Conservation (phyloP, 768 basidiomycete genomes). For the Kwoniella sp. region DNA sequence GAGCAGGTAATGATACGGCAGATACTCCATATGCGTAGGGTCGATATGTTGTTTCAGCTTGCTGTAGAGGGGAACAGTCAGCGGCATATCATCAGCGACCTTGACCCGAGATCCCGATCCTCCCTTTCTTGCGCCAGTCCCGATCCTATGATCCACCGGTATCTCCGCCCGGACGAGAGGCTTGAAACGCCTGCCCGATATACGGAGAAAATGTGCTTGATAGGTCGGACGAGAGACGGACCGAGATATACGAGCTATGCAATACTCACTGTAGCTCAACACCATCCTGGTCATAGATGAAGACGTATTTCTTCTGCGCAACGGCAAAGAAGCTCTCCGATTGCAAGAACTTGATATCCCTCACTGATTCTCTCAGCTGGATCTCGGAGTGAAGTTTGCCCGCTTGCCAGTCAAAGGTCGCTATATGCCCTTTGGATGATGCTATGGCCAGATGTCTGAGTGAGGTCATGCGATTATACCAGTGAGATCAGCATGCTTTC, state of each 20-base stretch:
- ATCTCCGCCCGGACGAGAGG: too few relatives aligned
- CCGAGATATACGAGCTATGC: too few relatives aligned
- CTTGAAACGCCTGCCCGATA: too few relatives aligned
- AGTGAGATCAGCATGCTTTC: constrained; percentile 5
- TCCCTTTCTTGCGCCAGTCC: too few relatives aligned
- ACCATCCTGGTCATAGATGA: constrained; percentile 91
- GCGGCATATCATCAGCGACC: too few relatives aligned
- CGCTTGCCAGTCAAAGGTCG: constrained; percentile 90
- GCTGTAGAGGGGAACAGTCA: constrained; percentile 24
- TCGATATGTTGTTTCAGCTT: constrained; percentile 66
- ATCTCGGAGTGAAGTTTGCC: constrained; percentile 83
- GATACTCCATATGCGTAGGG: constrained; percentile 83
- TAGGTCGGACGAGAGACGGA: neutral
- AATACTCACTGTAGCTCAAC: constrained; percentile 75
- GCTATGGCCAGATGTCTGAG: constrained; percentile 81
- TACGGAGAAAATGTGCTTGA: too few relatives aligned
- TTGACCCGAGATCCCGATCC: too few relatives aligned
- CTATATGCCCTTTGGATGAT: constrained; percentile 79
- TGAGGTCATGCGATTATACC: neutral
- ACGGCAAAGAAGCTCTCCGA: constrained; percentile 92
- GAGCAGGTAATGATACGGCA: constrained; percentile 94
- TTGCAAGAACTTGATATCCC: constrained; percentile 94
- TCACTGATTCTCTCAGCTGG: constrained; percentile 79
- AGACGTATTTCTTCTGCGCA: constrained; percentile 93
- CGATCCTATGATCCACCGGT: too few relatives aligned